Evolutionary conservation across 177 flowering plant species (phyloP).

Genomic region (Vitis hybrid): DNA sequence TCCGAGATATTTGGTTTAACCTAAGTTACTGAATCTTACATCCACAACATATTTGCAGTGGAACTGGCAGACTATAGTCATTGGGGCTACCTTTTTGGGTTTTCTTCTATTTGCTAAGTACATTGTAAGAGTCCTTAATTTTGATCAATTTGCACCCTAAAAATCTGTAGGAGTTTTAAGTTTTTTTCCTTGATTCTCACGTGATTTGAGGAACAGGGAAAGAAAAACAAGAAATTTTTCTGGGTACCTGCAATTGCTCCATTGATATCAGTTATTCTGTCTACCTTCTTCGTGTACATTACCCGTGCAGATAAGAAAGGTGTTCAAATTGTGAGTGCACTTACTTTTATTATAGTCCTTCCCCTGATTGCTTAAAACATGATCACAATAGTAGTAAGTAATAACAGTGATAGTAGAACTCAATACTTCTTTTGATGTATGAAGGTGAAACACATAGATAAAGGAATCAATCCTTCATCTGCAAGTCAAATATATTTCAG

Average conservation of each 20-base stretch:
- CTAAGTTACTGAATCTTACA: slow-evolving; percentile 3
- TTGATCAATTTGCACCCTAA: background rate
- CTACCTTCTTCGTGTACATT: slow-evolving; percentile 80
- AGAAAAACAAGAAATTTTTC: slow-evolving; percentile 76
- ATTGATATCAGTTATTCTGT: slow-evolving; percentile 70
- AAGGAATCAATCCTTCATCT: slow-evolving; percentile 83
- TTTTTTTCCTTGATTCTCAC: slow-evolving; percentile 8
- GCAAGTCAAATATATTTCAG: slow-evolving; percentile 61
- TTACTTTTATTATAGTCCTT: background rate
- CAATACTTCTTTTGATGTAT: slow-evolving; percentile 12
- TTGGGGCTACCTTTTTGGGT: slow-evolving; percentile 62
- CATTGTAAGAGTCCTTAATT: slow-evolving; percentile 54
- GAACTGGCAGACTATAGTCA: slow-evolving; percentile 93
- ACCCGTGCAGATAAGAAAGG: slow-evolving; percentile 85
- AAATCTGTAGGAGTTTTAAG: background rate
- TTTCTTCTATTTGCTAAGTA: slow-evolving; percentile 81
- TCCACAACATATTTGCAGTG: slow-evolving; percentile 55
- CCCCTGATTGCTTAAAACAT: background rate
- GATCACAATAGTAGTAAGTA: background rate
- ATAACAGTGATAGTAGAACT: background rate
- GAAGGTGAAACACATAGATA: slow-evolving; percentile 71
- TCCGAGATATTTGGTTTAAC: background rate
- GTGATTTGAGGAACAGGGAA: slow-evolving; percentile 56
- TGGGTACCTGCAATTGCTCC: slow-evolving; percentile 97
- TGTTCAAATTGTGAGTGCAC: slow-evolving; percentile 70